Percentiles rank a stretch among this genome's conserved stretches.
These are phyloP conservation scores for Cokeromyces recurvatus DNA, from an alignment of 371 early-diverging fungal genomes.

Conservation along the genomic window DNA sequence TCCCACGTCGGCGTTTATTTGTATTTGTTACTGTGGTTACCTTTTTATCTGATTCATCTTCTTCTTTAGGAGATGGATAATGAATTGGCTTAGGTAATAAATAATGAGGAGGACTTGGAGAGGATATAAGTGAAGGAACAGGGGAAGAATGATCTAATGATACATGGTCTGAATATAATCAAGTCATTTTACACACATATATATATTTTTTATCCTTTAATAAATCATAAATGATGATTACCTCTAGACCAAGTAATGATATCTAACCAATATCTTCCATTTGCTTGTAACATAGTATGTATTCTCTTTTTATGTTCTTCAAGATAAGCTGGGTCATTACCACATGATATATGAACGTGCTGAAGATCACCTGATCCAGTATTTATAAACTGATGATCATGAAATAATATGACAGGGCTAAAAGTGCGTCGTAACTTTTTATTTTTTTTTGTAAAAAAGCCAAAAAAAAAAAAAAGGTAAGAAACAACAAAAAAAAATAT, in stretches of 20 bases:
- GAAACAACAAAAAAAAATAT: too few species aligned
- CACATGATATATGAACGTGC: conserved; percentile 29
- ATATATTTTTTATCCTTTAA: too few species aligned
- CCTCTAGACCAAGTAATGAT: conserved; percentile 27
- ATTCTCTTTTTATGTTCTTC: conserved; percentile 25
- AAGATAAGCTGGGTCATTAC: conserved; percentile 27
- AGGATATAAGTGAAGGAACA: conserved; percentile 27
- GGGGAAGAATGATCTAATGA: conserved; percentile 29
- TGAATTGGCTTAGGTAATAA: conserved; percentile 3
- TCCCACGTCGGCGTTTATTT: conserved; percentile 51
- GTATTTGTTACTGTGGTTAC: conserved; percentile 4
- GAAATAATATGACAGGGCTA: conserved; percentile 36
- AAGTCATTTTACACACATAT: too few species aligned
- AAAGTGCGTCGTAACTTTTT: conserved; percentile 22
- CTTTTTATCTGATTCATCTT: conserved; percentile 7
- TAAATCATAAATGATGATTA: too few species aligned
- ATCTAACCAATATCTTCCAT: conserved; percentile 31
- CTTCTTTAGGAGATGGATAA: conserved; percentile 1
- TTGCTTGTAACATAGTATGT: conserved; percentile 29
- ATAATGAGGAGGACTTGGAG: conserved; percentile 24
- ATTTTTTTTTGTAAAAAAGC: too few species aligned
- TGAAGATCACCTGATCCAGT: conserved; percentile 28
- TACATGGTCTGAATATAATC: too few species aligned
- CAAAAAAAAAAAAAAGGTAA: too few species aligned
- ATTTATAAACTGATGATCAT: conserved; percentile 34